Evolutionary conservation across 1,284 basidiomycete species (phyloP), one percentile per base, ranked within the genome.

Genomic region (Ustilago vetiveriae): DNA sequence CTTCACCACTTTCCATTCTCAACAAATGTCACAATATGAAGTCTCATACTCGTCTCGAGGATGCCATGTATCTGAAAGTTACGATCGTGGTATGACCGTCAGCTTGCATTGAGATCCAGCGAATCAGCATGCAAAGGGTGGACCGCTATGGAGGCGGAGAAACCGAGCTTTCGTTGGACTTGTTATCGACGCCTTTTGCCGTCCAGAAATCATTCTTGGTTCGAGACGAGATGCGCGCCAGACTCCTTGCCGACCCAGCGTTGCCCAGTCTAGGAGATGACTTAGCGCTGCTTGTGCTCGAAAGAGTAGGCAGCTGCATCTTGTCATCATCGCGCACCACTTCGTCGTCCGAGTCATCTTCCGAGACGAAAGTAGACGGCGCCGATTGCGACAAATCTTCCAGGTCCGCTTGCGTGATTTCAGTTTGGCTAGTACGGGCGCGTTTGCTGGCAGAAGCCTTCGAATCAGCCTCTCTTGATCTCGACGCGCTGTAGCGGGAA

Each of bases 121-220:
- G n/a, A n/a, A n/a, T n/a, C n/a, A n/a, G n/a, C n/a, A n/a, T n/a
- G n/a, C n/a, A n/a, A n/a, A n/a, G n/a, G n/a, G n/a, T n/a, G n/a
- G n/a, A n/a, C n/a, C n/a, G n/a, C n/a, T n/a, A n/a, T n/a, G 65
- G 66, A 17, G 59, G 66, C 22, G 66, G 54, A 22, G 66, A 54
- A 4, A 35, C 32, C n/a, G 58, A 63, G 22, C 51, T 14, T 9
- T 63, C 47, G 3, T 23, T 37, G 10, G 50, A 37, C 19, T 39
- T 19, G 7, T 47, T 36, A 32, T 69, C 59, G 8, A 55, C 66
- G 17, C 66, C 66, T 29, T 69, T 69, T 2, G 47, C 33, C 2
- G 66, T 58, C 66, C 66, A 69, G 38, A 69, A 69, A 32, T 69
- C 59, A 33, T 63, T 55, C 47, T 69, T 69, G 23, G 59, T 59